Conservation (phyloP, 768 basidiomycete genomes). For the Leccinum boreale region DNA sequence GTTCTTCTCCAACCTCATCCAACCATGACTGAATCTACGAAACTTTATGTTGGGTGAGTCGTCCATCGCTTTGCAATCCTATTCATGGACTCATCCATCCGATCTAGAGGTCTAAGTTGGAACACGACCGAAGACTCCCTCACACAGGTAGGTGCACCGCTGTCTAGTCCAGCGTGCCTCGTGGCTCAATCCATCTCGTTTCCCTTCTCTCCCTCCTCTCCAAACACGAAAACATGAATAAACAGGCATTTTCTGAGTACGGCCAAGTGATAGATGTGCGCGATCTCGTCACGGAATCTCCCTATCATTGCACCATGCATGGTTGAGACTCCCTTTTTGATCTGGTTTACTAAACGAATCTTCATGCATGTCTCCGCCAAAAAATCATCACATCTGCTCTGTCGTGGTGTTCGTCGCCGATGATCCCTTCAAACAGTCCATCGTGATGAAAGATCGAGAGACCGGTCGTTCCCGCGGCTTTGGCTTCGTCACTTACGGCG, state of each 20-base stretch:
- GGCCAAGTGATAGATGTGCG: constrained; percentile 52
- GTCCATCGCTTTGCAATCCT: background rate
- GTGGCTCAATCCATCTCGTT: constrained; percentile 8
- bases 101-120: constrained; percentile 33
- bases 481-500: constrained; percentile 46
- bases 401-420: constrained; percentile 3
- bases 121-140: constrained; percentile 28
- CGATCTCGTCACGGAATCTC: constrained; percentile 30
- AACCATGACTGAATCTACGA: constrained; percentile 26
- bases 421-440: constrained; percentile 20
- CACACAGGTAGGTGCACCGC: constrained; percentile 18
- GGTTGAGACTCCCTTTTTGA: constrained; percentile 25
- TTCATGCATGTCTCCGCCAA: constrained; percentile 21
- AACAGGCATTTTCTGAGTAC: constrained; percentile 41
- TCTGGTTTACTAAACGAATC: constrained; percentile 25
- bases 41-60: constrained; percentile 33
- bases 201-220: constrained; percentile 5
- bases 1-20: constrained; percentile 13
- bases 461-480: constrained; percentile 58
- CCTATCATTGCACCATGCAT: constrained; percentile 30
- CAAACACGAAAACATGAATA: background rate
- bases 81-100: background rate
- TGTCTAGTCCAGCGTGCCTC: background rate
- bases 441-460: constrained; percentile 49
- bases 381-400: constrained; percentile 3